Evolutionary conservation across 495 filamentous ascomycete genomes (phyloP), one percentile per base, ranked within the genome.

Genomic region (Apiosordaria backusii): DNA sequence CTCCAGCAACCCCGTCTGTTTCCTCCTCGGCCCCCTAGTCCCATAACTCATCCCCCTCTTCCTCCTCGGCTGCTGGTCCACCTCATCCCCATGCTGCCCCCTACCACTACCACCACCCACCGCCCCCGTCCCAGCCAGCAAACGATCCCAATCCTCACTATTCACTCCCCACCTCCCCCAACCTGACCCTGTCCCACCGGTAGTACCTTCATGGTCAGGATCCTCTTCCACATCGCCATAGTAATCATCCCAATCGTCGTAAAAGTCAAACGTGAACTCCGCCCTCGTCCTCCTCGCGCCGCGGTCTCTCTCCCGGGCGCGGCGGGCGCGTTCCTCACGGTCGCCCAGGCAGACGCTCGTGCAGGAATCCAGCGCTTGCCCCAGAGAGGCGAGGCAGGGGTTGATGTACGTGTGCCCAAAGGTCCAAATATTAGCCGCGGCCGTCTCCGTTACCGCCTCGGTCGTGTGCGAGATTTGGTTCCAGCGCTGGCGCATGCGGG

Each of bases 191-290:
- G 52, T 67, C 62, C n/a, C 59, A 59, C 58, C 68, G 4, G 87
- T 90, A 5, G 74, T 74, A 74, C 71, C 78, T 74, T 78, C 69
- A 82, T 83, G 24, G 86, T 88, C 61, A 94, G 74, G 50, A 15
- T 60, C 61, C n/a, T 13, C 29, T 22, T 60, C 63, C 23, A 9
- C 61, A 15, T 71, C 74, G 24, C 78, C 76, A 29, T 75, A 75
- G n/a, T 72, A 83, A 63, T 93, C 92, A 60, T 97, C 92, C 92
- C 94, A 97, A 72, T 97, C 93, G 75, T 99, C 95, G 79, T 99
- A 99, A 80, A 99, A 99, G 70, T 97, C 96, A 70, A 99, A 99
- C 68, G 86, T 90, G 52, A 89, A 86, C 73, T 97, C 93, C 25
- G 91, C 88, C 50, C 87, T 79, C 10, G 88, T 89, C 68, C 89